phyloP scores from a whole-genome alignment of 495 filamentous ascomycete genomes.

The Xylaria cubensis region DNA sequence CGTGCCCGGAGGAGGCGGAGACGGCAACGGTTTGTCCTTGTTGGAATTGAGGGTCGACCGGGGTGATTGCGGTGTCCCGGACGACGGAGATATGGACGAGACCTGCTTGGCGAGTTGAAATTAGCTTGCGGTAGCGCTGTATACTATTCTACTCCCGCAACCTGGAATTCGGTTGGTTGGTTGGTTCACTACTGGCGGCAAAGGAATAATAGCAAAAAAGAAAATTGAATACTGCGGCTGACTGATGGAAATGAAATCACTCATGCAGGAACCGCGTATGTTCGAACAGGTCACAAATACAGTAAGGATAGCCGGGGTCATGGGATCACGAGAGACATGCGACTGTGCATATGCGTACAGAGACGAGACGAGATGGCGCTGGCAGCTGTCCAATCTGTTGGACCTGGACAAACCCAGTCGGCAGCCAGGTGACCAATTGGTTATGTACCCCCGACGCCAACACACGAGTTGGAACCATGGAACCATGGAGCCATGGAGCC shows the following conservation, averaged over 20 bases:
- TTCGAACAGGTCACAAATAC: constrained; percentile 12
- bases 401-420: constrained; percentile 8
- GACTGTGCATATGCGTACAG: neutral
- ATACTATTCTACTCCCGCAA: neutral
- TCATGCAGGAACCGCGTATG: constrained; percentile 19
- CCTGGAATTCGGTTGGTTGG: neutral
- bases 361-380: constrained; percentile 6
- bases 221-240: neutral
- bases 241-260: constrained; percentile 15
- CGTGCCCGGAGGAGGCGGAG: constrained; percentile 55
- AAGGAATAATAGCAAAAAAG: constrained; percentile 8
- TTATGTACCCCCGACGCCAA: neutral
- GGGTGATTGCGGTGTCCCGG: constrained; percentile 43
- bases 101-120: constrained; percentile 28
- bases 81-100: constrained; percentile 34
- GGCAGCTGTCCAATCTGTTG: constrained; percentile 19
- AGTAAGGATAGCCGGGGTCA: constrained; percentile 17
- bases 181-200: neutral
- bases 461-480: neutral
- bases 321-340: constrained; percentile 9
- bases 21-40: constrained; percentile 57
- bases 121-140: constrained; percentile 6
- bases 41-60: constrained; percentile 51
- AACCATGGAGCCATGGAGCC: no score
- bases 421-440: constrained; percentile 22